Percentiles rank a stretch among this genome's conserved stretches.
Evolutionary conservation across 192 early-diverging fungal species (phyloP).

Genomic region (Hyaloraphidium curvatum): DNA sequence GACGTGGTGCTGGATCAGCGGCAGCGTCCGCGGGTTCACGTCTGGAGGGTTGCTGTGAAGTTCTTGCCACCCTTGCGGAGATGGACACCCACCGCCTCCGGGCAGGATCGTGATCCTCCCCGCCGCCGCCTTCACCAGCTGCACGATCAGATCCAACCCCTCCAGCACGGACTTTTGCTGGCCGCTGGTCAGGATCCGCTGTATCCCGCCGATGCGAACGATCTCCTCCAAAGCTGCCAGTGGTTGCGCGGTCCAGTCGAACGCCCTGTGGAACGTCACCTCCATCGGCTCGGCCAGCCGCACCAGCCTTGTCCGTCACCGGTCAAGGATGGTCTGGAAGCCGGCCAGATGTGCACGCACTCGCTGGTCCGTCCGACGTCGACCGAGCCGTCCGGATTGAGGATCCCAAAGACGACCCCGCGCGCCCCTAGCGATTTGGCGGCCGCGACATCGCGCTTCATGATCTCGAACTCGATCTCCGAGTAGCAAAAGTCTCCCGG

Average conservation of each 20-base stretch:
- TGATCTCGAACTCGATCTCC: slow-evolving; percentile 24
- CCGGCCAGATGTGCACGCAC: slow-evolving; percentile 12
- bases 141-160: slow-evolving; percentile 25
- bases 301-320: not conserved
- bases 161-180: slow-evolving; percentile 33
- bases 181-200: slow-evolving; percentile 42
- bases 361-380: slow-evolving; percentile 24
- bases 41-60: too few relatives aligned
- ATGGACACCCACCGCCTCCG: too few relatives aligned
- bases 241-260: slow-evolving; percentile 40
- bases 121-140: slow-evolving; percentile 19
- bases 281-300: slow-evolving; percentile 24
- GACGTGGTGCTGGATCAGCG: too few relatives aligned
- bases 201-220: slow-evolving; percentile 31
- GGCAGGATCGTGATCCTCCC: slow-evolving; percentile 33
- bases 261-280: slow-evolving; percentile 52
- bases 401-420: slow-evolving; percentile 44
- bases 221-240: slow-evolving; percentile 33
- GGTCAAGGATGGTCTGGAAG: not conserved
- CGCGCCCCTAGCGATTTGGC: slow-evolving; percentile 21
- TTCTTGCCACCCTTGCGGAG: too few relatives aligned
- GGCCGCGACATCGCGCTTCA: slow-evolving; percentile 22
- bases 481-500: slow-evolving; percentile 42
- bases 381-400: slow-evolving; percentile 29
- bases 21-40: too few relatives aligned